These are phyloP conservation scores for Endocalyx cinctus DNA, from an alignment of 2,329 filamentous ascomycete species.

Conservation along the genomic window DNA sequence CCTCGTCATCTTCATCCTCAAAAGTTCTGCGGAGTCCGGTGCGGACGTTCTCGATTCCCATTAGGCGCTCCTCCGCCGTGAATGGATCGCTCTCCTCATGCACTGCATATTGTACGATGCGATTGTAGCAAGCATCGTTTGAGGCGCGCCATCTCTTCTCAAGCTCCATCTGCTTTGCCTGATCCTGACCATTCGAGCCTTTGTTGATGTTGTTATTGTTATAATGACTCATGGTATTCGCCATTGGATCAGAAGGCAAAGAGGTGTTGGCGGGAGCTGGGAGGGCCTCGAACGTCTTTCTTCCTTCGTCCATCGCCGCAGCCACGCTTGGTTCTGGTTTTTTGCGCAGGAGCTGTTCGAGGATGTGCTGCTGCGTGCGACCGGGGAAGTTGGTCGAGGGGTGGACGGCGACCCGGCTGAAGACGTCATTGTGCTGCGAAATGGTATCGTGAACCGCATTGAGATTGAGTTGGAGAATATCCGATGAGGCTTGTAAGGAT, in stretches of 20 bases:
- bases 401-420: conserved; percentile 67
- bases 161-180: conserved; percentile 32
- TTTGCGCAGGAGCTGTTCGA: conserved; percentile 71
- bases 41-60: conserved; percentile 63
- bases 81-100: conserved; percentile 60
- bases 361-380: conserved; percentile 60
- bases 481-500: conserved; percentile 66
- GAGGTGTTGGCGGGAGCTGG: neutral
- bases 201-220: conserved; percentile 23
- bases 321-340: conserved; percentile 77
- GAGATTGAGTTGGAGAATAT: conserved; percentile 68
- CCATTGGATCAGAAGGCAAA: too few relatives aligned
- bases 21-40: conserved; percentile 61
- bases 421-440: conserved; percentile 60
- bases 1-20: conserved; percentile 54
- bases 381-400: conserved; percentile 73
- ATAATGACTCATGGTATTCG: neutral
- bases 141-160: conserved; percentile 34
- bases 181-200: conserved; percentile 5
- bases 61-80: conserved; percentile 64
- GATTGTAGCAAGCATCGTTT: conserved; percentile 25
- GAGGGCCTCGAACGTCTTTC: conserved; percentile 33
- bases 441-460: conserved; percentile 61
- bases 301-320: conserved; percentile 63
- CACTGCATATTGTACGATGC: conserved; percentile 32